Base-by-base conservation (phyloP, 2,329 filamentous ascomycete genomes). In the Arthroderma sp. region DNA sequence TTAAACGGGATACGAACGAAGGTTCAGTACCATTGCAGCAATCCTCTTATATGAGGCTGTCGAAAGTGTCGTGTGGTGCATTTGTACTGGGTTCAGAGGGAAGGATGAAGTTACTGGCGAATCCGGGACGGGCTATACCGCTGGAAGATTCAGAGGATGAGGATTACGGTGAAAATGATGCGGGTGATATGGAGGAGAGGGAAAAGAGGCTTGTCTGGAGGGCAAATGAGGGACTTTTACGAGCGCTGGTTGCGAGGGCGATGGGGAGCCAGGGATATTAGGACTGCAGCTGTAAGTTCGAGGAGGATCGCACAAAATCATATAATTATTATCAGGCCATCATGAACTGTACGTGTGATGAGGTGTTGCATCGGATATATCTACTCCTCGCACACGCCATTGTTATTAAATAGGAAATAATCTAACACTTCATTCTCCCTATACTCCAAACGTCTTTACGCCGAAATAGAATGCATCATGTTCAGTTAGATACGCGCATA, bases 41-140 rank as follows among this genome's bases (percentile, higher is more conserved):
- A 34, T 36, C 27, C 7, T 31, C 42, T 3, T 54, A 63, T 50
- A 52, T 64, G 8, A 57, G 62, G 3, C 48, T 67, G 4, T 59
- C 58, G 6, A 65, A 63, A 39, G 50, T 65, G 43, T 58, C 62
- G 1, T 66, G 62, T 45, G 60, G 58, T 10, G 61, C 58, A 15
- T 66, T 67, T 50, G 58, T 64, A 7, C 44, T 66, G 30, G 62
- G 60, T 2, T 53, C 52, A 8, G 65, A 67, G 11, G 65, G 65
- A 6, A 56, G 58, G 40, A 50, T 66, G 47, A 67, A 67, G 47
- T 45, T 67, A 10, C 56, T 63, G 49, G 59, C 54, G 2, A 50
- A 51, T 40, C 45, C 48, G 6, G 48, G 47, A 6, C 40, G 47
- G 27, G 41, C 43, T 28, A 38, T 54, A 5, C 41, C 51, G 27